These are phyloP conservation scores for Turritis glabra DNA, from an alignment of 345 rosid species.

Conservation along the genomic window DNA sequence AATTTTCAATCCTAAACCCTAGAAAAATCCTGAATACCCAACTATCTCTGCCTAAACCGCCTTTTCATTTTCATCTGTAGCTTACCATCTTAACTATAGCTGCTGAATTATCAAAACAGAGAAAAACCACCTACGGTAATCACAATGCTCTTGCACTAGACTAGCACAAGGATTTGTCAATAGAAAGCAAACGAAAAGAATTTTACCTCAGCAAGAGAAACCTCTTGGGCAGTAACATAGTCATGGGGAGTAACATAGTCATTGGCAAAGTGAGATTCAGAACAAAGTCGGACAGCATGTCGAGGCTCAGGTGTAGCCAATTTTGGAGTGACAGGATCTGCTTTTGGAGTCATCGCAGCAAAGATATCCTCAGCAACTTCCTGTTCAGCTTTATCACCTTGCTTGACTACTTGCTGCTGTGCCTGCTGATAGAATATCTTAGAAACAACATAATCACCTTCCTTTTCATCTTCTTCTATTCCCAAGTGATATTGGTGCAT, in stretches of 20 bases:
- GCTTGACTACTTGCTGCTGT: slow-evolving; percentile 55
- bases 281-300: slow-evolving; percentile 41
- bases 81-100: neutral
- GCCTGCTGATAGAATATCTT: slow-evolving; percentile 83
- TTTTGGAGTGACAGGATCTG: slow-evolving; percentile 76
- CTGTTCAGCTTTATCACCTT: slow-evolving; percentile 59
- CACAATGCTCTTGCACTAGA: neutral
- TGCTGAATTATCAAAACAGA: neutral
- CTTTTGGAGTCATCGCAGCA: slow-evolving; percentile 43
- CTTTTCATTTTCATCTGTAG: neutral
- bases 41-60: slow-evolving; percentile 3
- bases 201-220: slow-evolving; percentile 53
- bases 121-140: neutral
- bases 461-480: slow-evolving; percentile 84
- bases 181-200: slow-evolving; percentile 6
- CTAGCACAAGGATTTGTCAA: neutral
- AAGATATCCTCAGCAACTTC: slow-evolving; percentile 47
- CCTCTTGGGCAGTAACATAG: slow-evolving; percentile 20
- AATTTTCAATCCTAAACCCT: neutral
- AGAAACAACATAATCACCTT: slow-evolving; percentile 79
- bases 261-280: slow-evolving; percentile 41
- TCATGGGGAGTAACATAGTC: slow-evolving; percentile 29
- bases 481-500: slow-evolving; percentile 99
- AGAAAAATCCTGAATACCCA: neutral
- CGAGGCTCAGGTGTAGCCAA: slow-evolving; percentile 71